A percentile compares a stretch with the other conserved stretches of the same genome.
Conservation (phyloP, 371 early-diverging fungal species). For the Rhizopus arrhizus region DNA sequence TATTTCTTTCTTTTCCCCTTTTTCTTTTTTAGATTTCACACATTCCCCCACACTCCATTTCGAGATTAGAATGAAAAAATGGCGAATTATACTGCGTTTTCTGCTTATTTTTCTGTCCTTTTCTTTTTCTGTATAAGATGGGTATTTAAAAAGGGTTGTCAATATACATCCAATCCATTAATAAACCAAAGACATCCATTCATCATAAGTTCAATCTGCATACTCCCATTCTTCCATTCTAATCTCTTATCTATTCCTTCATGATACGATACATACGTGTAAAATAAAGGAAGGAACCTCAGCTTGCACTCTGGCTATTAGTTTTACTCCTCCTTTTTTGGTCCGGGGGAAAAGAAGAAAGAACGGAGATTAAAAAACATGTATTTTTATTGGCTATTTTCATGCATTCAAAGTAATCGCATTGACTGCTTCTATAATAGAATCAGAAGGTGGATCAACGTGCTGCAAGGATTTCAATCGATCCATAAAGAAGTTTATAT, state of each 20-base stretch:
- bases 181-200: not conserved
- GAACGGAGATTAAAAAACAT: not conserved
- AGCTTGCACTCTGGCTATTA: constrained; percentile 6
- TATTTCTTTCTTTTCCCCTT: not conserved
- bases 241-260: not conserved
- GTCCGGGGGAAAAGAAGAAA: not conserved
- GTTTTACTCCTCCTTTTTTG: not conserved
- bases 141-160: too few species aligned
- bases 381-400: constrained; percentile 1
- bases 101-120: too few species aligned
- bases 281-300: constrained; percentile 30
- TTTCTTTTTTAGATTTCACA: too few species aligned
- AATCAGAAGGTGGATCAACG: constrained; percentile 72
- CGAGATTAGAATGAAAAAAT: not conserved
- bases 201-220: not conserved
- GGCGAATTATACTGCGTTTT: too few species aligned
- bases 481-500: constrained; percentile 71
- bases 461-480: constrained; percentile 69
- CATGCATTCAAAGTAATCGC: constrained; percentile 2
- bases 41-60: not conserved
- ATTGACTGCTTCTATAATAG: constrained; percentile 77
- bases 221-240: not conserved
- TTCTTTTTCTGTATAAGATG: too few species aligned
- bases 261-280: constrained; percentile 23
- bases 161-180: too few species aligned